Base-by-base conservation (phyloP, 2,329 filamentous ascomycete genomes). In the Colletotrichum musae region DNA sequence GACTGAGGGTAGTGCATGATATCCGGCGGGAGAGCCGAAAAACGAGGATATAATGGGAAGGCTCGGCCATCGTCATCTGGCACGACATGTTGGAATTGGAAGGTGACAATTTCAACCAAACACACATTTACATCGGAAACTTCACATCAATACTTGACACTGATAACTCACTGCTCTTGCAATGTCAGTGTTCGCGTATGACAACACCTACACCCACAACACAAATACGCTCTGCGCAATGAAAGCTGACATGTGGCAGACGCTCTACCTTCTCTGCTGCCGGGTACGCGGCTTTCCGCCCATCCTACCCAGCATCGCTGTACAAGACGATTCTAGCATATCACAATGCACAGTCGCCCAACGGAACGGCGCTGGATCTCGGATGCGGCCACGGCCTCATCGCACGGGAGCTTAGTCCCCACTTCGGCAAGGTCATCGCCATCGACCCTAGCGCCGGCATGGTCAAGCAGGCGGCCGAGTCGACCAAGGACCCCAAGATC, bases 341-440 rank as follows among this genome's bases (percentile, higher is more conserved):
- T 76, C 88, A 91, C 76, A 79, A 81, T 26, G 78, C 70, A 21
- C 80, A 74, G 69, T 75, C 74, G 1, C 32, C 74, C 0, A 61
- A 67, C 4, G 77, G 79, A 9, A 78, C 75, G 3, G 73, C 84
- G 21, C 76, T 92, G 9, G 90, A 92, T 75, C 80, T 92, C n/a
- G 90, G 90, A 57, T 89, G 87, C 72, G 90, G 90, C 3, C 89
- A 90, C 70, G 90, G 89, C 24, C 80, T 88, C 58, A 84, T 90
- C 24, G 81, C 88, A 6, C 85, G 87, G 7, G 82, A 83, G 28
- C 79, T 92, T 36, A 82, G 85, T 57, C 79, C 82, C n/a, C 77
- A 81, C 71, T 92, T 92, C 77, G 76, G 75, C 6, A 78, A 77
- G 21, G 82, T 87, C 24, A 75, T 88, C 28, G 89, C 84, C 36